These are phyloP conservation scores for Diaporthe sp. DNA, from an alignment of 2,329 filamentous ascomycete genomes.

Conservation along the genomic window DNA sequence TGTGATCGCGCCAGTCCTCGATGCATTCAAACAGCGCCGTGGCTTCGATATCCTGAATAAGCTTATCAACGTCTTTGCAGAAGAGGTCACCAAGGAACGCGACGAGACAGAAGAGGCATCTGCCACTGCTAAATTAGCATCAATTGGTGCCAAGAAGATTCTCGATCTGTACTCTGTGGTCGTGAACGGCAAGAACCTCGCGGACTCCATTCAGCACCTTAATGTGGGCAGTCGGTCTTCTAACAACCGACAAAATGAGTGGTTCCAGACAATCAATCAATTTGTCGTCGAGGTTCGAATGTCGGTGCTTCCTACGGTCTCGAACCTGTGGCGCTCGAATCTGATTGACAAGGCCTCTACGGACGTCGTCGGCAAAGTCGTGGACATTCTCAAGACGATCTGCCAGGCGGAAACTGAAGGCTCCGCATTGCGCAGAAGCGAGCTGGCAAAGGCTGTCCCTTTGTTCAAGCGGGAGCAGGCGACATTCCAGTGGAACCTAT, in stretches of 20 bases:
- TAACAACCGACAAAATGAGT: conserved; percentile 57
- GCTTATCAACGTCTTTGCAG: conserved; percentile 78
- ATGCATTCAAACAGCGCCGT: conserved; percentile 86
- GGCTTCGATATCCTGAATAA: conserved; percentile 82
- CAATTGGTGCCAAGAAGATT: conserved; percentile 81
- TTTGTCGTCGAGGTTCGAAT: conserved; percentile 89
- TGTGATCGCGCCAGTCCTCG: conserved; percentile 81
- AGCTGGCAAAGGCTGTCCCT: conserved; percentile 50
- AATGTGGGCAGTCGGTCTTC: conserved; percentile 55
- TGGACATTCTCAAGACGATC: conserved; percentile 86
- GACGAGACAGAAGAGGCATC: conserved; percentile 59
- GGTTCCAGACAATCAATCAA: conserved; percentile 70
- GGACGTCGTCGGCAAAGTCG: conserved; percentile 81
- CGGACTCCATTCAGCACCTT: conserved; percentile 77
- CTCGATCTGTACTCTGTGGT: conserved; percentile 85
- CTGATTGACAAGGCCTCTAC: conserved; percentile 86
- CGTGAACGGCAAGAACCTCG: conserved; percentile 82
- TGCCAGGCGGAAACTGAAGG: conserved; percentile 83
- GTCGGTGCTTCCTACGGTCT: conserved; percentile 81
- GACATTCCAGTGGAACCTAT: conserved; percentile 63
- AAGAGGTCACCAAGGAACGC: conserved; percentile 62
- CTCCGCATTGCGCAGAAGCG: conserved; percentile 74
- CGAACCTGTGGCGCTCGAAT: conserved; percentile 86
- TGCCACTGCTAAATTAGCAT: conserved; percentile 61
- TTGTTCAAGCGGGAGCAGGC: conserved; percentile 60